These are phyloP conservation scores for Suillus americanus DNA, from an alignment of 768 basidiomycete species.

Conservation along the genomic window DNA sequence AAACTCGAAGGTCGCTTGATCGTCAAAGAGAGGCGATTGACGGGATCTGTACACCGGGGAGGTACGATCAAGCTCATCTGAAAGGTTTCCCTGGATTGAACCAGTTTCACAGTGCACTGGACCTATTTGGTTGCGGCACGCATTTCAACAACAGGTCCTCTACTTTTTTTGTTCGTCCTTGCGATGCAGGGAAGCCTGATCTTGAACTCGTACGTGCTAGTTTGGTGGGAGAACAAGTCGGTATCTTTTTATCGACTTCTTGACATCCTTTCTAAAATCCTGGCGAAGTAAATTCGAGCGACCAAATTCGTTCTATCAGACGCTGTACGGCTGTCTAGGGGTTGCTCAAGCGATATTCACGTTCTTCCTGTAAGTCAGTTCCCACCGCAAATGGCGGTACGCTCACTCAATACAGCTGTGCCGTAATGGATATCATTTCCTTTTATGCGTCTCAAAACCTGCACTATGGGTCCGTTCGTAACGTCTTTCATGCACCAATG, in stretches of 20 bases:
- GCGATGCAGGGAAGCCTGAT: constrained; percentile 64
- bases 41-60: constrained; percentile 55
- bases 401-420: constrained; percentile 37
- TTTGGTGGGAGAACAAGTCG: constrained; percentile 70
- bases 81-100: background rate
- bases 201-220: constrained; percentile 63
- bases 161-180: constrained; percentile 48
- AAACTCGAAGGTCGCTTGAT: constrained; percentile 68
- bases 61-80: constrained; percentile 32
- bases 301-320: constrained; percentile 61
- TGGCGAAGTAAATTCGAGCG: constrained; percentile 42
- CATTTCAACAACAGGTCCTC: constrained; percentile 47
- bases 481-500: constrained; percentile 72
- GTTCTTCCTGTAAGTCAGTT: constrained; percentile 48
- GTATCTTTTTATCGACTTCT: constrained; percentile 15
- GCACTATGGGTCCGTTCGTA: constrained; percentile 52
- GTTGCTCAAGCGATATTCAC: constrained; percentile 58
- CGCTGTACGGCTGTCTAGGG: constrained; percentile 61
- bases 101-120: constrained; percentile 46
- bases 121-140: constrained; percentile 58
- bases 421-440: constrained; percentile 54
- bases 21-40: constrained; percentile 60
- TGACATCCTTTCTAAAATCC: background rate
- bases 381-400: background rate
- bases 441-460: constrained; percentile 62